Conservation (phyloP, 495 filamentous ascomycete genomes). For the Amorphotheca resinae region DNA sequence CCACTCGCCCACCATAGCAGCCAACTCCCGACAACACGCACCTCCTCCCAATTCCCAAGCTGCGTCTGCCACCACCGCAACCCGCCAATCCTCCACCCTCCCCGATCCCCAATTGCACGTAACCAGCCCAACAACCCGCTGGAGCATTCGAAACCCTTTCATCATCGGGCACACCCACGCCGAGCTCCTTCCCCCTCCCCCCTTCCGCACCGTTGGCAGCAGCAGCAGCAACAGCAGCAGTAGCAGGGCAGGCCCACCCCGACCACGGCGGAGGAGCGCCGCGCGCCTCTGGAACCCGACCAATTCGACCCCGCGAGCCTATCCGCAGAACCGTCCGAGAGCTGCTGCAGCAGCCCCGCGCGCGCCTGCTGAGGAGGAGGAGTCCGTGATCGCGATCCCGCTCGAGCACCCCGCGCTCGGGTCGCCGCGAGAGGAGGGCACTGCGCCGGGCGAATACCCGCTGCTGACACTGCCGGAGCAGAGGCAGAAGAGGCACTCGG, state of each 20-base stretch:
- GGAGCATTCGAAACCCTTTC: conserved; percentile 28
- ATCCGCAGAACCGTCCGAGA: conserved; percentile 12
- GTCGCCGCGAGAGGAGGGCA: conserved; percentile 23
- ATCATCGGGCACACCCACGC: conserved; percentile 25
- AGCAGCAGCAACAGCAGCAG: conserved; percentile 1
- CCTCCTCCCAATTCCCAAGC: conserved; percentile 27
- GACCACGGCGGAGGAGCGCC: conserved; percentile 21
- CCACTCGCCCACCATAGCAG: conserved; percentile 11
- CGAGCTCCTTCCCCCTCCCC: conserved; percentile 26
- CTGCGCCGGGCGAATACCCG: conserved; percentile 49
- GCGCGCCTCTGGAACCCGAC: conserved; percentile 50
- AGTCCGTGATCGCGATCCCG: conserved; percentile 33
- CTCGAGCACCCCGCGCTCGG: conserved; percentile 26
- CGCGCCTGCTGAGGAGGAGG: conserved; percentile 34
- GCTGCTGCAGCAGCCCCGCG: not conserved
- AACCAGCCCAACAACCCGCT: conserved; percentile 23
- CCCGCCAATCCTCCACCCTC: conserved; percentile 14
- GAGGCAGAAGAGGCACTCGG: conserved; percentile 42
- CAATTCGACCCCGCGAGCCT: conserved; percentile 44
- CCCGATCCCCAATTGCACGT: conserved; percentile 18
- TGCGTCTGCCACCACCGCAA: conserved; percentile 19
- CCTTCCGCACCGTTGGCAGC: conserved; percentile 29
- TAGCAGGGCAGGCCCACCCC: conserved; percentile 1
- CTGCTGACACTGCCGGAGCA: conserved; percentile 58
- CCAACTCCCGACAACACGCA: conserved; percentile 23